Conservation (phyloP, 345 rosid genomes). For the Salix exigua region DNA sequence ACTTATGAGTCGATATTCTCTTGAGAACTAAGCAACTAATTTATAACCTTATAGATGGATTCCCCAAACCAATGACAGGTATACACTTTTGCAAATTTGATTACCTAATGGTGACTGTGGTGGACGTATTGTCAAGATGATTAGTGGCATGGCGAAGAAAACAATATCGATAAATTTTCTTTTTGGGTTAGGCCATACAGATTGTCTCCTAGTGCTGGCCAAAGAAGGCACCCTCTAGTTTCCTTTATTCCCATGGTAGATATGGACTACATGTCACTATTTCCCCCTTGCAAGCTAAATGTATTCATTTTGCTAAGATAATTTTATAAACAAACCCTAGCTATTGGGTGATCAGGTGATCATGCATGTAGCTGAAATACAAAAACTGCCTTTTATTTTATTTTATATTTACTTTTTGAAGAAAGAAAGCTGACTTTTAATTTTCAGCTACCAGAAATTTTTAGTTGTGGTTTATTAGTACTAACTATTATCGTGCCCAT, state of each 20-base stretch:
- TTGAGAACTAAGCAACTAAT: neutral
- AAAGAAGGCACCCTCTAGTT: neutral
- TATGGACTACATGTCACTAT: constrained; percentile 16
- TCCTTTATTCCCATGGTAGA: constrained; percentile 31
- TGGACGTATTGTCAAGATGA: constrained; percentile 10
- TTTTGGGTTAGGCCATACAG: neutral
- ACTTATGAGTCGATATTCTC: neutral
- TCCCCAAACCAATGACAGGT: neutral
- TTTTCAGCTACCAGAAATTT: neutral
- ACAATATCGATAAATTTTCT: neutral
- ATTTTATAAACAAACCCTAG: neutral
- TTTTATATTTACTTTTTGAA: neutral
- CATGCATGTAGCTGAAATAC: no score
- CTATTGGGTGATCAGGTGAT: no score
- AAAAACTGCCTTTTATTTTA: neutral
- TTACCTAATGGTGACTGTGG: neutral
- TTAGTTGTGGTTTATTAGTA: no score
- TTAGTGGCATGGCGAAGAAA: constrained; percentile 2
- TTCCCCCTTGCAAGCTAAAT: neutral
- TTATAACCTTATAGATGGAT: neutral
- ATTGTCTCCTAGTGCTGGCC: constrained; percentile 4
- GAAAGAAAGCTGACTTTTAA: neutral
- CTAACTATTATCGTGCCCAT: no score
- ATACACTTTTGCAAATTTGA: constrained; percentile 13
- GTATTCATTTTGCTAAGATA: neutral